Percentiles rank a stretch among this genome's conserved stretches.
Conservation (phyloP, 139 green algal genomes). For the Picochlorum sp. region DNA sequence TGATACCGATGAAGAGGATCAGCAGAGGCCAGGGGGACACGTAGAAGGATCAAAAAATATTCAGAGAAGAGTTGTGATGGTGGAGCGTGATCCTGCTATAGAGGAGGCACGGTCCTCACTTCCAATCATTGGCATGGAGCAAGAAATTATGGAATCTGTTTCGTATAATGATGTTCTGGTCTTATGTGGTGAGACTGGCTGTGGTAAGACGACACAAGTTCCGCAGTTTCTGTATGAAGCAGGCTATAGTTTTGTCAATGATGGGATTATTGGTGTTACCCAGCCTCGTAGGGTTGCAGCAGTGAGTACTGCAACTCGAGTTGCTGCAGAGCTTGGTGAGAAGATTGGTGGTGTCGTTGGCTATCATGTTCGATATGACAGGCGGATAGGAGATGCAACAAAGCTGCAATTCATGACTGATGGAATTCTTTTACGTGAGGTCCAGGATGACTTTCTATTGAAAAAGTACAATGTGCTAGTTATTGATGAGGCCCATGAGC, state of each 20-base stretch:
- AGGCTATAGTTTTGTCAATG: slow-evolving; percentile 59
- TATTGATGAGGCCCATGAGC: slow-evolving; percentile 91
- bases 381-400: slow-evolving; percentile 38
- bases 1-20: background rate
- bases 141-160: slow-evolving; percentile 87
- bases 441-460: slow-evolving; percentile 75
- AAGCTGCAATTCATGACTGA: slow-evolving; percentile 94
- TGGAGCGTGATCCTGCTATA: slow-evolving; percentile 21
- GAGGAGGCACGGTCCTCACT: slow-evolving; percentile 36
- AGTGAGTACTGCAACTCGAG: slow-evolving; percentile 62
- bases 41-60: background rate
- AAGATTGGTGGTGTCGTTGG: slow-evolving; percentile 68
- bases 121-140: slow-evolving; percentile 82
- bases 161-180: slow-evolving; percentile 60
- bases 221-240: slow-evolving; percentile 93
- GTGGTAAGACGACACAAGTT: slow-evolving; percentile 92
- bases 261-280: slow-evolving; percentile 56
- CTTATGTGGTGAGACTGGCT: slow-evolving; percentile 86
- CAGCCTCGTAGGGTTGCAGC: slow-evolving; percentile 89
- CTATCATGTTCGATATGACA: slow-evolving; percentile 89
- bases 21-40: background rate
- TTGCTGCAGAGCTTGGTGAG: slow-evolving; percentile 74
- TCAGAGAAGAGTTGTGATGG: slow-evolving; percentile 10
- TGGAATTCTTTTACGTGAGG: slow-evolving; percentile 81
- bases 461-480: slow-evolving; percentile 51